Conservation (phyloP, 305 asterid genomes). For the Rubia balearica region DNA sequence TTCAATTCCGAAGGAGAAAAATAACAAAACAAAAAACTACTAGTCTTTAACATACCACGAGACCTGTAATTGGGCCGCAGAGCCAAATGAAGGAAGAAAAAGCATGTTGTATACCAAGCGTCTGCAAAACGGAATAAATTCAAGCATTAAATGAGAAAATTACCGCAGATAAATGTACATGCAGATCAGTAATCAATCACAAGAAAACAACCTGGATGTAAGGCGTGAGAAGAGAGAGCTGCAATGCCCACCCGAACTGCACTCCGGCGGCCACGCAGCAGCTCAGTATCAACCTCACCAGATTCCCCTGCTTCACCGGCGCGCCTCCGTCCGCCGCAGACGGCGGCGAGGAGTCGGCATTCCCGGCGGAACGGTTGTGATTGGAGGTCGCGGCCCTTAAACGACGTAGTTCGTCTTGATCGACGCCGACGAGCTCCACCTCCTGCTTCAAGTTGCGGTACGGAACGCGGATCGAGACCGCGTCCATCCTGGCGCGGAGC, state of each 20-base stretch:
- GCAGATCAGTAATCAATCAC: background rate
- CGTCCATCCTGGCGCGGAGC: slow-evolving; percentile 42
- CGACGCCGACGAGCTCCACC: slow-evolving; percentile 62
- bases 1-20: background rate
- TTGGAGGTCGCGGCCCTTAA: slow-evolving; percentile 32
- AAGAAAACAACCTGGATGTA: slow-evolving; percentile 64
- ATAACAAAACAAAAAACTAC: background rate
- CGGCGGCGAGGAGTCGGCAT: slow-evolving; percentile 20
- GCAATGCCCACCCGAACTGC: slow-evolving; percentile 99
- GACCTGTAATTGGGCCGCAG: slow-evolving; percentile 99
- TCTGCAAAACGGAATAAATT: slow-evolving; percentile 41
- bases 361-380: background rate
- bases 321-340: slow-evolving; percentile 25
- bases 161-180: background rate
- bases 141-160: background rate
- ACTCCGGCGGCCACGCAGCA: slow-evolving; percentile 99
- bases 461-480: slow-evolving; percentile 78
- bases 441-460: slow-evolving; percentile 74
- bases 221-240: slow-evolving; percentile 95
- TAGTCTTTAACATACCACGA: slow-evolving; percentile 57
- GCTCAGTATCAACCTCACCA: slow-evolving; percentile 62
- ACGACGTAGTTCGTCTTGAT: slow-evolving; percentile 39
- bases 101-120: slow-evolving; percentile 94
- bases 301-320: slow-evolving; percentile 42
- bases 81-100: slow-evolving; percentile 99